Evolutionary conservation across 1,139 yeast species (phyloP), one percentile per base, ranked within the genome.

Genomic region (Williopsis jadinii): DNA sequence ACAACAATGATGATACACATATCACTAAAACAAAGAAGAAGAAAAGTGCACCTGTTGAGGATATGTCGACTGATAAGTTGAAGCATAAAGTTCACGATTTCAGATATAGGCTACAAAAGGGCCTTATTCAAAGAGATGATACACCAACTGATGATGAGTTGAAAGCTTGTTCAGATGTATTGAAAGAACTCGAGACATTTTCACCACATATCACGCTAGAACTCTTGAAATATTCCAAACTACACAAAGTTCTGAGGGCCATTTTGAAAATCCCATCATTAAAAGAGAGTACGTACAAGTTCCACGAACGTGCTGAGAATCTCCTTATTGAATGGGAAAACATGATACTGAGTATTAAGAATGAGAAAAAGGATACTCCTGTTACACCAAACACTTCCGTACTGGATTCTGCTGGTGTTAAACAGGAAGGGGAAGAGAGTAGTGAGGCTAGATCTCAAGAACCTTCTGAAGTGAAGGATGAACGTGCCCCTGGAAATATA

Each of bases 221-320:
- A 14, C 64, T 70, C 10, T 62, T 75, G 46, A 63, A 62, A 42
- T 28, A 32, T 6, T 71, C 79, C 14, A 75, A 73, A 51, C 62
- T 75, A 41, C 79, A 75, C 52, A 75, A 75, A 55, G 80, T 75
- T 3, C 58, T 74, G 47, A 72, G 69, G 54, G 73, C 75, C 46
- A 72, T 74, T 34, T 53, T 68, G 42, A 66, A 64, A 46, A 19
- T 19, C 6, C 24, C 24, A 19, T 19, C 24, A 19, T 19, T 19
- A 19, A 19, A 19, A 19, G 24, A 19, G 24, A 19, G 24, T 19
- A 19, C 24, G 24, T 71, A 68, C 55, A 65, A 68, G 46, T 63
- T 75, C 43, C 78, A 73, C 50, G 71, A 68, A 42, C 62, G 72
- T 48, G 67, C 75, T 46, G 60, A 60, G 26, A 70, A 67, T 42